A percentile compares a stretch with the other conserved stretches of the same genome.
phyloP scores from a whole-genome alignment of 495 filamentous ascomycete genomes.

The Melanomma pulvis-pyrius region DNA sequence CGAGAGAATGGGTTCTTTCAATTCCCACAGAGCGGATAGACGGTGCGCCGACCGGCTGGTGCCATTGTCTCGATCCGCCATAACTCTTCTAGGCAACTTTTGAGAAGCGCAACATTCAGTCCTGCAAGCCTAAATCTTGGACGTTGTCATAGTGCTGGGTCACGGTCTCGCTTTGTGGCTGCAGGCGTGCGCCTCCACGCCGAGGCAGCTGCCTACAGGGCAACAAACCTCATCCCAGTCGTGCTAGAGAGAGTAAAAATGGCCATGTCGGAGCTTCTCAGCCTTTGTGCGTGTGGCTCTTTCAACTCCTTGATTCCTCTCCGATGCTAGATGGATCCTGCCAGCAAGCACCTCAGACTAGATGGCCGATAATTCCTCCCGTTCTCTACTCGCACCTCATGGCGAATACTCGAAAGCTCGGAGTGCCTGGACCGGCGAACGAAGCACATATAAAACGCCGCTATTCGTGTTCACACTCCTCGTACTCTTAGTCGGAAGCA shows the following conservation, averaged over 20 bases:
- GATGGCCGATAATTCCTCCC: conserved; percentile 21
- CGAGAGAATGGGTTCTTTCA: not conserved
- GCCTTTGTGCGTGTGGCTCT: not conserved
- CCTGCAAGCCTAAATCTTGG: not conserved
- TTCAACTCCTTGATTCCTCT: not conserved
- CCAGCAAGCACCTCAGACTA: not conserved
- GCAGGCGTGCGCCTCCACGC: not conserved
- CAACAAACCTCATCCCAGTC: not conserved
- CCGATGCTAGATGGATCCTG: not conserved
- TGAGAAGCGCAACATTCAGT: not conserved
- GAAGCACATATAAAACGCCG: conserved; percentile 16
- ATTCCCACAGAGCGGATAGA: not conserved
- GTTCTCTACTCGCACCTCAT: conserved; percentile 10
- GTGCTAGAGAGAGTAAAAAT: not conserved
- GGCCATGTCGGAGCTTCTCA: not conserved
- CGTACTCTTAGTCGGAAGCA: conserved; percentile 2
- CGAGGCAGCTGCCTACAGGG: not conserved
- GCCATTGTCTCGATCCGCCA: not conserved
- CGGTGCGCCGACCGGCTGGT: not conserved
- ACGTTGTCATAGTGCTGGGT: not conserved
- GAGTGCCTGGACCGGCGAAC: conserved; percentile 3
- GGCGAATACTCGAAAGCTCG: not conserved
- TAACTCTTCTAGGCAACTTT: not conserved
- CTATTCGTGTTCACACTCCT: not conserved
- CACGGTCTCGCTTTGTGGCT: not conserved